Base-by-base conservation (phyloP, 768 basidiomycete species). In the Termitomyces bulborhizus region DNA sequence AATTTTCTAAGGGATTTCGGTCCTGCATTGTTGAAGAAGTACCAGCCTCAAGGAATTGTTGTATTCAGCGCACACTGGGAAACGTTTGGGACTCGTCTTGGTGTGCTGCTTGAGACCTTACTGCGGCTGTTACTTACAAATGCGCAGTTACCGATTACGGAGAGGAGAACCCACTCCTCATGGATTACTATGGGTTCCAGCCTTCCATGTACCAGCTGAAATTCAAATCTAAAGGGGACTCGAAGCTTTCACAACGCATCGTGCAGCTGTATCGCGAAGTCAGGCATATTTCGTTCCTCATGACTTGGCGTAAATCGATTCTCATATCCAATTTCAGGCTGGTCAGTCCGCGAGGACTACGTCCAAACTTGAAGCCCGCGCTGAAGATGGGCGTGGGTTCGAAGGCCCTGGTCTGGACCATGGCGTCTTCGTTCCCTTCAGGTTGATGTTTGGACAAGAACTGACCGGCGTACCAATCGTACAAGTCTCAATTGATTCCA, bases 41-140 rank as follows among this genome's bases (percentile, higher is more conserved):
- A 92, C 68, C 74, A 81, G 46, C 88, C 88, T 3, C 85, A 82
- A 63, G 88, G 79, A n/a, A 85, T 90, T 51, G 80, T 91, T 4
- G 87, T 90, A 1, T 89, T 90, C 71, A 88, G 85, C 58, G 89
- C 90, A 11, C 90, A 91, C 63, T 91, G 87, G 87, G 89, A 92
- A 65, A 85, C 86, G 1, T 50, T 54, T 11, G 75, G 71, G 2
- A 80, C 83, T 64, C 76, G 80, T 31, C 71, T 84, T 44, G 85
- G 86, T 82, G 58, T 37, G 75, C 26, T 39, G n/a, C 26, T 18
- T 36, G 13, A 34, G 15, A 44, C 15, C 32, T 21, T 45, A 16
- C 21, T n/a, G 40, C 12, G 15, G 12, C 21, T 1, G 12, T 46
- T 44, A 13, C 4, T 48, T 15, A 48, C 31, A 29, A 43, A 12